Percentiles rank a stretch among this genome's conserved stretches.
These are phyloP conservation scores for Eutypa lata DNA, from an alignment of 2,329 filamentous ascomycete genomes.

Conservation along the genomic window DNA sequence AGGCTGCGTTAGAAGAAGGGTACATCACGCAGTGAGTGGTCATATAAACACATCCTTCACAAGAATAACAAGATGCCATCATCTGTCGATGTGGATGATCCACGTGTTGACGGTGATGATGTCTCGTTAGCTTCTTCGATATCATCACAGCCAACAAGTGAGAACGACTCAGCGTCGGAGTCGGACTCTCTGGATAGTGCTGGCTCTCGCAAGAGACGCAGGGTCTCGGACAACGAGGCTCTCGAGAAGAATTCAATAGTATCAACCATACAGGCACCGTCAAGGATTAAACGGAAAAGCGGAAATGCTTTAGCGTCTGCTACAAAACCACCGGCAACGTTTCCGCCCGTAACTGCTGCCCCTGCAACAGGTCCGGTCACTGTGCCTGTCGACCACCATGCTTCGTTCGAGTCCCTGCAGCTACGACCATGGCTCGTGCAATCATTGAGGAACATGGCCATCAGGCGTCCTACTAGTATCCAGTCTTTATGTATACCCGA, in stretches of 20 bases:
- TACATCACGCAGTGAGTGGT: neutral
- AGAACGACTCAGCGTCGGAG: conserved; percentile 22
- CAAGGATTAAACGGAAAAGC: conserved; percentile 45
- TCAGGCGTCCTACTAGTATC: conserved; percentile 85
- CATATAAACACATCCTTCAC: neutral
- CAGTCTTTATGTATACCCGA: conserved; percentile 91
- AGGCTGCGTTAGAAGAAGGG: neutral
- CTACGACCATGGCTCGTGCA: conserved; percentile 85
- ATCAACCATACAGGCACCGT: conserved; percentile 48
- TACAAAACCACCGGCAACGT: conserved; percentile 9
- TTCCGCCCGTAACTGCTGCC: conserved; percentile 10
- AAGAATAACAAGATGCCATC: conserved; percentile 13
- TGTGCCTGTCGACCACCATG: conserved; percentile 53
- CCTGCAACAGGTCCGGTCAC: conserved; percentile 28
- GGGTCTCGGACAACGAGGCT: conserved; percentile 23
- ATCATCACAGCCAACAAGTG: conserved; percentile 11
- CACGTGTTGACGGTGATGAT: conserved; percentile 18
- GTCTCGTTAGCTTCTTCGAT: conserved; percentile 8
- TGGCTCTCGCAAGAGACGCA: conserved; percentile 34
- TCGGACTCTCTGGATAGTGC: conserved; percentile 47
- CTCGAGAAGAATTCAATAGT: conserved; percentile 34
- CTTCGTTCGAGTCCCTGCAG: conserved; percentile 68
- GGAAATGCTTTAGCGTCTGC: conserved; percentile 9
- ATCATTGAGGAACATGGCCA: conserved; percentile 73
- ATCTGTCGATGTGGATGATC: conserved; percentile 8